Evolutionary conservation across 495 filamentous ascomycete species (phyloP).

Genomic region (Parmelia sp.): DNA sequence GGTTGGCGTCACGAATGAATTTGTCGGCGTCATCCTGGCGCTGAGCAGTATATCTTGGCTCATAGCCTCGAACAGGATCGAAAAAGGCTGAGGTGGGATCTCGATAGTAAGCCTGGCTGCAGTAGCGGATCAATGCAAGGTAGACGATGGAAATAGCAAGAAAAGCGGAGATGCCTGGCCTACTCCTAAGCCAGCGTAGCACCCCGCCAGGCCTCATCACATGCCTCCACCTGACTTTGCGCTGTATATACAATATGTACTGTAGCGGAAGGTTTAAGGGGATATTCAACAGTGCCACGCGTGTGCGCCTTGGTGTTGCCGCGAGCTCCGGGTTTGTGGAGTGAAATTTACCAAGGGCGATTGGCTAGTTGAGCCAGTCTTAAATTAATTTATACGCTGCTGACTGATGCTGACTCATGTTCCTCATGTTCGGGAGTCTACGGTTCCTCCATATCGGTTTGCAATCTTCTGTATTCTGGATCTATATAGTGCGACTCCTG

Average conservation of each 20-base stretch:
- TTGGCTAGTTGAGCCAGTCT: no score
- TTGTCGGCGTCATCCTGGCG: conserved; percentile 35
- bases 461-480: not conserved
- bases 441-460: not conserved
- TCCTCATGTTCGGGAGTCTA: not conserved
- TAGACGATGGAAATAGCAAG: conserved; percentile 30
- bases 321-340: not conserved
- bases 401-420: conserved; percentile 5
- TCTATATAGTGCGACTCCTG: not conserved
- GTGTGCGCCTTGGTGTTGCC: not conserved
- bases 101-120: conserved; percentile 31
- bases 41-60: conserved; percentile 34
- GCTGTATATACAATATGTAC: not conserved
- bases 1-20: conserved; percentile 31
- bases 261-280: not conserved
- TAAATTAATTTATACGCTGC: no score
- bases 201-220: not conserved
- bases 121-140: conserved; percentile 29
- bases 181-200: conserved; percentile 6
- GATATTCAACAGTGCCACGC: not conserved
- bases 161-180: conserved; percentile 16
- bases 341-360: not conserved
- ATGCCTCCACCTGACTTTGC: not conserved
- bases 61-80: conserved; percentile 35
- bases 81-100: conserved; percentile 44